A percentile compares a stretch with the other conserved stretches of the same genome.
Conservation (phyloP, 2,329 filamentous ascomycete genomes). For the Aspergillus puulaauensis region DNA sequence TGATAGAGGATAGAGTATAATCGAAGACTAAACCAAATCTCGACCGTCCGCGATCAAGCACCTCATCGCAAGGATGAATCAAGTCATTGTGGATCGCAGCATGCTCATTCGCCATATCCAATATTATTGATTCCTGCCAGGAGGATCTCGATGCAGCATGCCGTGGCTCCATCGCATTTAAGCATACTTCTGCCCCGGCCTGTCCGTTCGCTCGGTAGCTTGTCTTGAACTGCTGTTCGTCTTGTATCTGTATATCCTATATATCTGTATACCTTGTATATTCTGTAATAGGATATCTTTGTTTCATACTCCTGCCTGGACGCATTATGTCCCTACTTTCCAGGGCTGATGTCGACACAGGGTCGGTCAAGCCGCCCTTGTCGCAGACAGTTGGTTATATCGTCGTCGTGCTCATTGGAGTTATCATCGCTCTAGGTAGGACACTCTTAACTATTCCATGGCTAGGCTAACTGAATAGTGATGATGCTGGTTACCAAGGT, state of each 20-base stretch:
- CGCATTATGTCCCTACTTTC: background rate
- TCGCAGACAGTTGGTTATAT: conserved; percentile 45
- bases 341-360: background rate
- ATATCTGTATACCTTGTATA: too few relatives aligned
- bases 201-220: background rate
- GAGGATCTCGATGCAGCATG: background rate
- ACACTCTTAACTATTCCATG: background rate
- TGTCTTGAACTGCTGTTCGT: background rate
- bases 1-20: background rate
- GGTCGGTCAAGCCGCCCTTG: conserved; percentile 32
- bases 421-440: conserved; percentile 40
- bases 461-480: background rate
- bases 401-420: conserved; percentile 42
- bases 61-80: background rate
- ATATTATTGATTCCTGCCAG: background rate
- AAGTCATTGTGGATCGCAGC: background rate
- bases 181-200: background rate
- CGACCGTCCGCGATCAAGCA: background rate
- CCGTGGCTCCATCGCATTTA: background rate
- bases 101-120: background rate
- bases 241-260: background rate
- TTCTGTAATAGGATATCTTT: too few relatives aligned
- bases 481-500: conserved; percentile 51
- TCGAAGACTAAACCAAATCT: background rate
- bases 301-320: background rate